Evolutionary conservation across 2,329 filamentous ascomycete species (phyloP).

Genomic region (Claviceps monticola): DNA sequence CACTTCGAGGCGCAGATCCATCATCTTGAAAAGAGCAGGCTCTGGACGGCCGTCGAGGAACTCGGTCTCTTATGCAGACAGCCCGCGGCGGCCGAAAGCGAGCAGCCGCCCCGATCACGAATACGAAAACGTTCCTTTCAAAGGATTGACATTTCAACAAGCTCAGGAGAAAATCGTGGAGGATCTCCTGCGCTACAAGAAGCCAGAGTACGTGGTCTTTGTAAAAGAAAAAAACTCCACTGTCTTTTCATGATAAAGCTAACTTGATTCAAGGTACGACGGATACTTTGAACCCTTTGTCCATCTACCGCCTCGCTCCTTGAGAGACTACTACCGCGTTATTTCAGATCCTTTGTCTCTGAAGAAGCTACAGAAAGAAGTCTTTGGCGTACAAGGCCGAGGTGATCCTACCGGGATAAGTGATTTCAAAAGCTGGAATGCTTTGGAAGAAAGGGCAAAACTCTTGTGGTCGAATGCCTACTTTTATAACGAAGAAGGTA

Average conservation of each 20-base stretch:
- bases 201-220: constrained; percentile 41
- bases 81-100: constrained; percentile 21
- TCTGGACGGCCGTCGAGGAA: constrained; percentile 20
- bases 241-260: constrained; percentile 5
- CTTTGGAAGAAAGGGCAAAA: constrained; percentile 66
- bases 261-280: constrained; percentile 39
- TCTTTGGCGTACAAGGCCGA: constrained; percentile 59
- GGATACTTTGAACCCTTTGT: constrained; percentile 63
- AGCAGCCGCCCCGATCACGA: constrained; percentile 35
- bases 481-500: constrained; percentile 84
- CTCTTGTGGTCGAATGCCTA: constrained; percentile 80
- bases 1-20: constrained; percentile 22
- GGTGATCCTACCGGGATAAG: constrained; percentile 46
- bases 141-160: constrained; percentile 64
- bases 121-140: constrained; percentile 46
- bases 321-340: constrained; percentile 77
- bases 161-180: constrained; percentile 77
- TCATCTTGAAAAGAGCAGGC: constrained; percentile 25
- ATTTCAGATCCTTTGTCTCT: constrained; percentile 73
- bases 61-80: constrained; percentile 17
- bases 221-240: not conserved
- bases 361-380: constrained; percentile 60
- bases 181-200: constrained; percentile 55
- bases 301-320: constrained; percentile 57
- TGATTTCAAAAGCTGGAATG: constrained; percentile 70